These are phyloP conservation scores for Amborella trichopoda DNA, from an alignment of 164 flowering plant species.

Conservation along the genomic window DNA sequence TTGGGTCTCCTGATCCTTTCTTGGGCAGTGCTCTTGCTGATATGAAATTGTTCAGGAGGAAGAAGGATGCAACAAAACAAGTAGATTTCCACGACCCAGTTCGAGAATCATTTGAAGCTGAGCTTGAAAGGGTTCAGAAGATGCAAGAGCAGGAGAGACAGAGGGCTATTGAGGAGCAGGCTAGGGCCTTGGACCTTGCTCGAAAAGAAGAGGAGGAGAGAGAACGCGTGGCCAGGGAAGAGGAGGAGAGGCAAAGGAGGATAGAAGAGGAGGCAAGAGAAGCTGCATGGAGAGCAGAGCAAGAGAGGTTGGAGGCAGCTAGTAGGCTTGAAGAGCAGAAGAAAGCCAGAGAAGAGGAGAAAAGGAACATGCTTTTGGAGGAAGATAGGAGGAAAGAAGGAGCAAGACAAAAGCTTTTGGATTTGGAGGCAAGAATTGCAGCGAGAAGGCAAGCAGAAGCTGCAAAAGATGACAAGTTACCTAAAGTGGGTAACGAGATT, in stretches of 20 bases:
- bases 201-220: conserved; percentile 92
- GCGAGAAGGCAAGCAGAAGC: conserved; percentile 47
- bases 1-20: conserved; percentile 64
- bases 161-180: conserved; percentile 71
- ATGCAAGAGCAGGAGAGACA: conserved; percentile 90
- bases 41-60: conserved; percentile 40
- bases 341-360: conserved; percentile 85
- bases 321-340: conserved; percentile 69
- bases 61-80: conserved; percentile 55
- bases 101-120: conserved; percentile 97
- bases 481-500: conserved; percentile 28
- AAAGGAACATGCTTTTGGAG: conserved; percentile 51
- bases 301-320: conserved; percentile 55
- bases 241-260: conserved; percentile 60
- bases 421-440: conserved; percentile 86
- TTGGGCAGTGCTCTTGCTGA: conserved; percentile 43
- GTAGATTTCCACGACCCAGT: conserved; percentile 87
- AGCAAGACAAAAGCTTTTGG: conserved; percentile 81
- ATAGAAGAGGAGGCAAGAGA: conserved; percentile 83
- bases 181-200: conserved; percentile 69
- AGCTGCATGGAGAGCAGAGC: conserved; percentile 92
- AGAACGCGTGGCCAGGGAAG: conserved; percentile 51
- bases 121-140: conserved; percentile 90
- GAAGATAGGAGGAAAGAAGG: conserved; percentile 98
- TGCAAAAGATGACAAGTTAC: conserved; percentile 17